A percentile compares a stretch with the other conserved stretches of the same genome.
These are phyloP conservation scores for Metschnikowia sp. DNA, from an alignment of 805 yeast species.

Conservation along the genomic window DNA sequence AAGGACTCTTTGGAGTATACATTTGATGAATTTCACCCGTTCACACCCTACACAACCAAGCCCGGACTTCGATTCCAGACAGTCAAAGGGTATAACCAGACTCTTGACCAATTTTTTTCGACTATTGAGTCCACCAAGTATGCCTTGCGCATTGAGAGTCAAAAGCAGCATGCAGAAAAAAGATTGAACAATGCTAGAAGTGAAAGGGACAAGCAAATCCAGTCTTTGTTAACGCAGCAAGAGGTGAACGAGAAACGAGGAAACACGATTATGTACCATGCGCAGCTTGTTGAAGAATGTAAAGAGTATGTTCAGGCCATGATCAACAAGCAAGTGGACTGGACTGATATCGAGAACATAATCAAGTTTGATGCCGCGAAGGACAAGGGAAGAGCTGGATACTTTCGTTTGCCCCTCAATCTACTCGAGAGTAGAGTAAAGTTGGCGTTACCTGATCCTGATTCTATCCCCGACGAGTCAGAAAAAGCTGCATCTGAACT, in stretches of 20 bases:
- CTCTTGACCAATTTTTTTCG: conserved; percentile 82
- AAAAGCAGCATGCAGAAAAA: conserved; percentile 70
- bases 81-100: conserved; percentile 67
- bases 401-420: conserved; percentile 65
- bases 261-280: conserved; percentile 63
- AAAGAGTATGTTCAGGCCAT: conserved; percentile 62
- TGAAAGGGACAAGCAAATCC: conserved; percentile 70
- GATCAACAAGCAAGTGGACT: conserved; percentile 84
- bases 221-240: conserved; percentile 61
- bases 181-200: conserved; percentile 69
- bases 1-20: conserved; percentile 46
- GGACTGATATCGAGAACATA: conserved; percentile 82
- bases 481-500: conserved; percentile 10
- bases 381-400: conserved; percentile 60
- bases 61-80: conserved; percentile 36
- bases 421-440: conserved; percentile 65
- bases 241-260: conserved; percentile 65
- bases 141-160: conserved; percentile 70
- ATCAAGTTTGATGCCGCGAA: conserved; percentile 66
- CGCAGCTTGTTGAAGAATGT: conserved; percentile 70
- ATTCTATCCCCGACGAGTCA: conserved; percentile 23
- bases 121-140: conserved; percentile 79
- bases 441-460: conserved; percentile 50
- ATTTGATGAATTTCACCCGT: conserved; percentile 71
- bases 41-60: conserved; percentile 44